Base-by-base conservation (phyloP, 352 stramenopile genomes). In the Phytophthora pistaciae region DNA sequence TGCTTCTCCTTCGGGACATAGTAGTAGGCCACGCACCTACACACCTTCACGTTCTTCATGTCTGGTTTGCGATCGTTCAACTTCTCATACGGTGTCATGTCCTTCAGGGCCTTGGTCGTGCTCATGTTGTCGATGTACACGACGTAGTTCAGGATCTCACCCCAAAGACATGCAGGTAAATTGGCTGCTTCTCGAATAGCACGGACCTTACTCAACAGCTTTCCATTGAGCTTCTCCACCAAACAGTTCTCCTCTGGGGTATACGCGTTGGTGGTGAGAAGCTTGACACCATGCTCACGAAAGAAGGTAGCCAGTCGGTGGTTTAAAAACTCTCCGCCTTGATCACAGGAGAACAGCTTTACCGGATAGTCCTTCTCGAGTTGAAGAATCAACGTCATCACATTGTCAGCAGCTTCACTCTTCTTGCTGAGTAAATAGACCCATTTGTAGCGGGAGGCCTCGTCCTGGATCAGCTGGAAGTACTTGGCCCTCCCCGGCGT, bases 401-500 rank as follows among this genome's bases (percentile, higher is more conserved):
- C 57, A 48, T 64, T 64, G 5, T 64, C 21, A 0, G 57, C 13
- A 23, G 57, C 57, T 64, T 56, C 44, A n/a, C 44, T 56, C 16
- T 67, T 67, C 16, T 63, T 38, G 6, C 63, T 64, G 5, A 59
- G 6, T 0, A 29, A 52, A 23, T n/a, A 72, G 0, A 31, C 42
- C 59, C 59, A 68, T 29, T 73, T 68, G 27, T 56, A 73, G 0
- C 66, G 11, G 1, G 66, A 68, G 0, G 27, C 42, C 29, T 73
- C 59, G 1, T 60, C 58, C 29, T 64, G 25, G 25, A 29, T 29
- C 25, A 29, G 25, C 25, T 29, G 25, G 25, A 29, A 29, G 25
- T 29, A 29, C 25, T 29, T 29, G 25, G 25, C 25, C 25, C 25
- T 29, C 25, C 25, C 25, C 25, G 25, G 25, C 25, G 25, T 29